phyloP scores from a whole-genome alignment of 768 basidiomycete genomes.

The Scleroderma bovista region DNA sequence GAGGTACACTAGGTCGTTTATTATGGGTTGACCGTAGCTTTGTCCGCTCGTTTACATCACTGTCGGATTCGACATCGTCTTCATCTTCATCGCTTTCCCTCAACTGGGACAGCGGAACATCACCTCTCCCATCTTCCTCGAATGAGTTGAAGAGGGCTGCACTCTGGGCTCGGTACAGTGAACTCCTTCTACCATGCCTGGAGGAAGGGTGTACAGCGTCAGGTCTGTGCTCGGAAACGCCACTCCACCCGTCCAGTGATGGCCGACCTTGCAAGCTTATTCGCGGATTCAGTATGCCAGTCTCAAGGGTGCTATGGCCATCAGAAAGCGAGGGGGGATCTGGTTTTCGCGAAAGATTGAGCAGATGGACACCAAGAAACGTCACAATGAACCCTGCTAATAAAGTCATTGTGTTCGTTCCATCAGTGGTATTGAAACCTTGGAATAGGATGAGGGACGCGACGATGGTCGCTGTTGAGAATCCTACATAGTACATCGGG shows the following conservation, averaged over 20 bases:
- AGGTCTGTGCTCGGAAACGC: slow-evolving; percentile 26
- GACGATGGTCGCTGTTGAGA: slow-evolving; percentile 88
- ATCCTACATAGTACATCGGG: slow-evolving; percentile 97
- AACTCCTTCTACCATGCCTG: slow-evolving; percentile 59
- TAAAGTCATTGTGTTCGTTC: slow-evolving; percentile 79
- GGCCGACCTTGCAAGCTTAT: slow-evolving; percentile 76
- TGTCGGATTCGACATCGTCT: slow-evolving; percentile 41
- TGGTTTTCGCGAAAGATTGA: slow-evolving; percentile 70
- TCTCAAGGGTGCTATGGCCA: slow-evolving; percentile 53
- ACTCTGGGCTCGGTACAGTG: slow-evolving; percentile 60
- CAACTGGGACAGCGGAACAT: slow-evolving; percentile 56
- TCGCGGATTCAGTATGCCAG: slow-evolving; percentile 69
- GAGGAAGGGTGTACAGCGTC: slow-evolving; percentile 24
- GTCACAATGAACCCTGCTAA: slow-evolving; percentile 88
- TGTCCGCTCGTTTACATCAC: slow-evolving; percentile 43
- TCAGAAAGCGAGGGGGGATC: slow-evolving; percentile 38
- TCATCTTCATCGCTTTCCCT: slow-evolving; percentile 58
- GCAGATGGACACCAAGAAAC: slow-evolving; percentile 94
- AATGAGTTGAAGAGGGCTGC: slow-evolving; percentile 73
- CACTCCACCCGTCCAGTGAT: slow-evolving; percentile 74
- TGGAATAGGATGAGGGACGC: slow-evolving; percentile 96
- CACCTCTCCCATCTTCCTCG: slow-evolving; percentile 45
- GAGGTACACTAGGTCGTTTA: slow-evolving; percentile 32
- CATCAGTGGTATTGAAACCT: slow-evolving; percentile 88
- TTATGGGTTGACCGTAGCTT: slow-evolving; percentile 24